Percentiles rank a stretch among this genome's conserved stretches.
These are phyloP conservation scores for Thermochaetoides thermophila DNA, from an alignment of 495 filamentous ascomycete species.

Conservation along the genomic window DNA sequence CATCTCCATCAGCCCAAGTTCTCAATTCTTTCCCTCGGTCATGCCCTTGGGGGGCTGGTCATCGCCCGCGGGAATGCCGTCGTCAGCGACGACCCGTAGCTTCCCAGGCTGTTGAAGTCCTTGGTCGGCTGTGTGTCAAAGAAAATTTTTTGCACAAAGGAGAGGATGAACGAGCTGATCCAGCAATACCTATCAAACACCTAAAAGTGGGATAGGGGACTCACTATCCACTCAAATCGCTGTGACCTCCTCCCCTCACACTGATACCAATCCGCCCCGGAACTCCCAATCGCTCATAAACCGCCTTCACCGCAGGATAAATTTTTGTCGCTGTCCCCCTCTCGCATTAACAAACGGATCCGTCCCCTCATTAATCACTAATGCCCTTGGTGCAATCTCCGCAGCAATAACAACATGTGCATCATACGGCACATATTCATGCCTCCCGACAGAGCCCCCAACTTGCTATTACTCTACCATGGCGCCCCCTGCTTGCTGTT, in stretches of 20 bases:
- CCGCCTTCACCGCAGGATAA: slow-evolving; percentile 36
- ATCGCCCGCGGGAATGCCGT: slow-evolving; percentile 35
- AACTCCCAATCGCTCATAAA: slow-evolving; percentile 37
- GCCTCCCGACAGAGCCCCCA: slow-evolving; percentile 35
- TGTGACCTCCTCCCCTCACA: slow-evolving; percentile 34
- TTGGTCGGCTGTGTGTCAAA: slow-evolving; percentile 32
- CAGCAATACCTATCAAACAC: no score
- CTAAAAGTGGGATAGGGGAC: slow-evolving; percentile 9
- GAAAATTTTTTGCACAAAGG: slow-evolving; percentile 36
- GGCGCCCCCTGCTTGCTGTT: slow-evolving; percentile 39
- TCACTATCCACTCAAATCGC: slow-evolving; percentile 35
- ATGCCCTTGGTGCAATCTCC: slow-evolving; percentile 36
- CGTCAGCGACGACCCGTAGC: slow-evolving; percentile 31
- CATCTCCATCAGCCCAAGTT: no score
- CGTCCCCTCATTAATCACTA: slow-evolving; percentile 35
- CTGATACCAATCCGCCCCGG: slow-evolving; percentile 34
- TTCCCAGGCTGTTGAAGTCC: slow-evolving; percentile 30
- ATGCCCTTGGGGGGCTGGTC: slow-evolving; percentile 18
- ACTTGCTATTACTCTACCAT: slow-evolving; percentile 35
- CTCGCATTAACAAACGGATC: slow-evolving; percentile 35
- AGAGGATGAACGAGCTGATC: slow-evolving; percentile 30
- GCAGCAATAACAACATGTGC: slow-evolving; percentile 40
- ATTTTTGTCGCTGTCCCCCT: slow-evolving; percentile 35
- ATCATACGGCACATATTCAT: slow-evolving; percentile 35
- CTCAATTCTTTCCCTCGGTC: background rate